phyloP scores from a whole-genome alignment of 2,329 filamentous ascomycete species.

The Epichloe glyceriae region DNA sequence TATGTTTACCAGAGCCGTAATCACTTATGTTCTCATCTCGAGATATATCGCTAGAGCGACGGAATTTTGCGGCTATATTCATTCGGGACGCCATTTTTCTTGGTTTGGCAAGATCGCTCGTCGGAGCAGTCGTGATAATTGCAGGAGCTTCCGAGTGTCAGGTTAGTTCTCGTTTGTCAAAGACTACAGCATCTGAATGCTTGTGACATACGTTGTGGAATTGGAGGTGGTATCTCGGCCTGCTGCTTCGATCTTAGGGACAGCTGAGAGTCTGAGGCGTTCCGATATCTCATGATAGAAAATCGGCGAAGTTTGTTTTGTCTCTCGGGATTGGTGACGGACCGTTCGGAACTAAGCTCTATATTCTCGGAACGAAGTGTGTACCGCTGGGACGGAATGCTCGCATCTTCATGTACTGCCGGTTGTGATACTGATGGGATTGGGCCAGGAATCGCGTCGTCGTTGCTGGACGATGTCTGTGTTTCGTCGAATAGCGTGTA shows the following conservation, averaged over 20 bases:
- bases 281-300: constrained; percentile 69
- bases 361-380: constrained; percentile 23
- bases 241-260: constrained; percentile 63
- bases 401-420: constrained; percentile 3
- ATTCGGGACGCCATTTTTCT: constrained; percentile 45
- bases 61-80: constrained; percentile 38
- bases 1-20: neutral
- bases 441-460: constrained; percentile 4
- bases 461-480: constrained; percentile 17
- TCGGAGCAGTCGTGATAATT: constrained; percentile 89
- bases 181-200: neutral
- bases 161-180: neutral
- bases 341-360: constrained; percentile 24
- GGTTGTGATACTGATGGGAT: constrained; percentile 6
- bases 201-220: constrained; percentile 40
- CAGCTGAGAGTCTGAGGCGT: constrained; percentile 86
- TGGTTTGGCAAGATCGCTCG: constrained; percentile 43
- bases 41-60: constrained; percentile 36
- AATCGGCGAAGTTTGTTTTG: constrained; percentile 44
- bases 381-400: constrained; percentile 11
- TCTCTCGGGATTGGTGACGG: constrained; percentile 21
- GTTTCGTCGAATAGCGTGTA: constrained; percentile 28
- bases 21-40: constrained; percentile 14
- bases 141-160: constrained; percentile 36
- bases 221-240: constrained; percentile 40